phyloP scores from a whole-genome alignment of 768 basidiomycete genomes.

The Pholiota microspora region DNA sequence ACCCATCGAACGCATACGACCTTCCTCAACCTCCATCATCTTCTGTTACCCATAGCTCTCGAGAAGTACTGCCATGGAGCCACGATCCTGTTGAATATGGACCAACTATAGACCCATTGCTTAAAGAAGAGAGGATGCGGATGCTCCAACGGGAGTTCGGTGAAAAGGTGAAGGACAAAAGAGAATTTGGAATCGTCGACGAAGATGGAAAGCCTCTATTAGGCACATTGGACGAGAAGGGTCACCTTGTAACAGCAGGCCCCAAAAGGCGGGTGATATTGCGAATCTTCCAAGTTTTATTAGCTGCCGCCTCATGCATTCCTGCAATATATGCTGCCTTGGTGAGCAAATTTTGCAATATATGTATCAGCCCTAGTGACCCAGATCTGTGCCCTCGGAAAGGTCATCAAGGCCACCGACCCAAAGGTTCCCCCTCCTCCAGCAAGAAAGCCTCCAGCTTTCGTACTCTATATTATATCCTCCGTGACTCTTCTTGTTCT shows the following conservation, averaged over 20 bases:
- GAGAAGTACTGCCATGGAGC: conserved; percentile 53
- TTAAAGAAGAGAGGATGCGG: conserved; percentile 66
- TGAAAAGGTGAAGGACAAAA: conserved; percentile 30
- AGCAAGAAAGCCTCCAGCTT: conserved; percentile 48
- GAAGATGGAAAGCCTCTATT: conserved; percentile 49
- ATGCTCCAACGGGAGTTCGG: conserved; percentile 74
- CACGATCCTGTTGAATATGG: conserved; percentile 44
- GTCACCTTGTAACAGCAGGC: conserved; percentile 59
- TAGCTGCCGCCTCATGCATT: conserved; percentile 50
- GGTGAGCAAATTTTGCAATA: conserved; percentile 34
- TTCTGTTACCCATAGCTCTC: conserved; percentile 38
- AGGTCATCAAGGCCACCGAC: conserved; percentile 55
- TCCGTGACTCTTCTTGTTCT: conserved; percentile 48
- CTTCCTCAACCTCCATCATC: conserved; percentile 27
- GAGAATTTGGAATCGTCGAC: conserved; percentile 29
- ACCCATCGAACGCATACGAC: conserved; percentile 28
- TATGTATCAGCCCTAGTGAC: too few species aligned
- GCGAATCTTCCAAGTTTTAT: conserved; percentile 45
- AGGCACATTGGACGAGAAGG: conserved; percentile 58
- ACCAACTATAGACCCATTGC: conserved; percentile 39
- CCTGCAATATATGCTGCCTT: conserved; percentile 63
- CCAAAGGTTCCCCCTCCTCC: conserved; percentile 49
- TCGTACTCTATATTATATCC: conserved; percentile 56
- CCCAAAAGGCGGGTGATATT: conserved; percentile 55
- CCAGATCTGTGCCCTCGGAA: neutral